Conservation (phyloP, 257 asterid species). For the Salvia rosmarinus region DNA sequence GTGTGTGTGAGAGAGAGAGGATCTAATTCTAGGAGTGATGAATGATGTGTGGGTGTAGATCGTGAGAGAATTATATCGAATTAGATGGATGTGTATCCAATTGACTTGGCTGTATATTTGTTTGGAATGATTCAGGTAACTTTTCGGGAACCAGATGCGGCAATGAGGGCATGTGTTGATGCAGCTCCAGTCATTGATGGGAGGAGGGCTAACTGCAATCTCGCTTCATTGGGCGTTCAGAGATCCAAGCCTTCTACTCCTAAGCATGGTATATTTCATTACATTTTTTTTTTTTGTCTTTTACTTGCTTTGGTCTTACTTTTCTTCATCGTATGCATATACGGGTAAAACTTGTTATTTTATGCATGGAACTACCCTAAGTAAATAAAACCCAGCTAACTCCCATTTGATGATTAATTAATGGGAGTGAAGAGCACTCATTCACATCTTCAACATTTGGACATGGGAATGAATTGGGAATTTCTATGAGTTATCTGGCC, state of each 20-base stretch:
- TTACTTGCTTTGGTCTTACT: too few relatives aligned
- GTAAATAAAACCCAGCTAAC: background rate
- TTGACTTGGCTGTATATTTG: background rate
- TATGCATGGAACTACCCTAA: background rate
- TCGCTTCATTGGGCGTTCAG: conserved; percentile 93
- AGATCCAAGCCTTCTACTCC: conserved; percentile 96
- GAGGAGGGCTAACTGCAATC: conserved; percentile 97
- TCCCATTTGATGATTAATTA: too few relatives aligned
- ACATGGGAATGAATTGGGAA: background rate
- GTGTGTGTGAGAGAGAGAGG: background rate
- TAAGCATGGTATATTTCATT: conserved; percentile 54
- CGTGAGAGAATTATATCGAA: background rate
- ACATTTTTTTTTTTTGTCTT: background rate
- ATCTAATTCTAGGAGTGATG: background rate
- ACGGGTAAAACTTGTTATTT: background rate
- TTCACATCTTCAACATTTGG: background rate
- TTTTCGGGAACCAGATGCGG: conserved; percentile 87
- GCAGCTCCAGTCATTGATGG: conserved; percentile 97
- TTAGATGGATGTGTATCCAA: background rate
- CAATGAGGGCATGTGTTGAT: conserved; percentile 93
- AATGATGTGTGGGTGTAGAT: background rate
- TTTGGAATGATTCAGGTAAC: conserved; percentile 59
- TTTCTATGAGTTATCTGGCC: background rate
- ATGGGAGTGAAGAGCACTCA: background rate
- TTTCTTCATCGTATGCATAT: background rate